phyloP scores from a whole-genome alignment of 2,329 filamentous ascomycete genomes.

The Diaporthe aspalathi region DNA sequence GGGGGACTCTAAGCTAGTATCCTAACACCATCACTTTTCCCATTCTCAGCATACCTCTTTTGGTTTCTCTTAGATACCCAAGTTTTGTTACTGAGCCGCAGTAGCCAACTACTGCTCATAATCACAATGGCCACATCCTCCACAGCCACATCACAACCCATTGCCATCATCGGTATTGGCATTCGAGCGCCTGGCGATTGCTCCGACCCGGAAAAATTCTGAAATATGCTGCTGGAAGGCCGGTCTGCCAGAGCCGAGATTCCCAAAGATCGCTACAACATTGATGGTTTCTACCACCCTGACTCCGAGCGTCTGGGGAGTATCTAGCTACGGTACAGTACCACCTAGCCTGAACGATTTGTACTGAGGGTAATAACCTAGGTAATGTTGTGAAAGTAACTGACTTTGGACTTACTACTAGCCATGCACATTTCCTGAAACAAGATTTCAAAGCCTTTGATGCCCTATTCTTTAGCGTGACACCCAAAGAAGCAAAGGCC shows the following conservation, averaged over 20 bases:
- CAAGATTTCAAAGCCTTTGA: constrained; percentile 45
- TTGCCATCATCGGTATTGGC: constrained; percentile 39
- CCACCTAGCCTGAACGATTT: not conserved
- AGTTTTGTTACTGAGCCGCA: too few species aligned
- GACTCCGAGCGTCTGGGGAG: constrained; percentile 25
- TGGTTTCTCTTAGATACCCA: too few species aligned
- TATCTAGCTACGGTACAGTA: constrained; percentile 7
- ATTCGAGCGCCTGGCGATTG: constrained; percentile 35
- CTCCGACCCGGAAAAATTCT: constrained; percentile 24
- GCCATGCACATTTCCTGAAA: constrained; percentile 48
- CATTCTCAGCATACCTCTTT: too few species aligned
- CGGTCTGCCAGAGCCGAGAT: constrained; percentile 45
- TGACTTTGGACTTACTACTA: too few species aligned
- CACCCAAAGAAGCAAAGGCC: constrained; percentile 72
- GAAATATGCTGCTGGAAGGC: constrained; percentile 24
- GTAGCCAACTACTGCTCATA: too few species aligned
- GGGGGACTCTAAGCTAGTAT: too few species aligned
- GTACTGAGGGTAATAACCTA: too few species aligned
- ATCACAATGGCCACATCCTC: not conserved
- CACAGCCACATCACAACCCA: constrained; percentile 8
- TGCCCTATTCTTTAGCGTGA: constrained; percentile 73
- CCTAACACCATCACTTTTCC: too few species aligned
- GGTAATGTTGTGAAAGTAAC: too few species aligned
- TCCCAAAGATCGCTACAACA: constrained; percentile 71
- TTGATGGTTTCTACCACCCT: constrained; percentile 65